These are phyloP conservation scores for Venturia pyrina DNA, from an alignment of 2,329 filamentous ascomycete species.

Conservation along the genomic window DNA sequence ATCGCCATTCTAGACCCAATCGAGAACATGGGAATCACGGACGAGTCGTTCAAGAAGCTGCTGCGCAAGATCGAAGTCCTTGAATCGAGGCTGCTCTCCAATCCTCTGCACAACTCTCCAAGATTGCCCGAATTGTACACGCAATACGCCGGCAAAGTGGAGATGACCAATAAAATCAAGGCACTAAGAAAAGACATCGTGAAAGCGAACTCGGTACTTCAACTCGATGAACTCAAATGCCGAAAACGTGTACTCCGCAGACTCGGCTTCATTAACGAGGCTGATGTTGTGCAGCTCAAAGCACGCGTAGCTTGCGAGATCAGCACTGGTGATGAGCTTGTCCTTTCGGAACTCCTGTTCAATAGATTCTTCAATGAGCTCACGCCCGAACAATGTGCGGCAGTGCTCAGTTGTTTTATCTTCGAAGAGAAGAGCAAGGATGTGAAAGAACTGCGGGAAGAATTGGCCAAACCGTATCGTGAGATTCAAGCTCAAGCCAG, in stretches of 20 bases:
- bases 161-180: slow-evolving; percentile 70
- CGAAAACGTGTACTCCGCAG: slow-evolving; percentile 91
- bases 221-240: slow-evolving; percentile 92
- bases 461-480: slow-evolving; percentile 73
- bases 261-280: slow-evolving; percentile 89
- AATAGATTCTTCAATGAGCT: slow-evolving; percentile 98
- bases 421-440: slow-evolving; percentile 93
- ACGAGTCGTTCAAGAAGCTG: slow-evolving; percentile 87
- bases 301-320: slow-evolving; percentile 97
- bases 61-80: slow-evolving; percentile 92
- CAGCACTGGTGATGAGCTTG: slow-evolving; percentile 87
- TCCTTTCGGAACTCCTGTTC: slow-evolving; percentile 87
- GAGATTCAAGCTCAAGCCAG: slow-evolving; percentile 82
- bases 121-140: slow-evolving; percentile 76
- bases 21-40: slow-evolving; percentile 90
- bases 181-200: slow-evolving; percentile 77
- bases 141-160: slow-evolving; percentile 74
- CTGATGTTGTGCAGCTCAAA: slow-evolving; percentile 92
- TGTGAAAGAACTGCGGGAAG: slow-evolving; percentile 60
- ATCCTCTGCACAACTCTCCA: slow-evolving; percentile 85
- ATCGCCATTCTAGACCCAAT: slow-evolving; percentile 83
- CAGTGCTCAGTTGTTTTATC: slow-evolving; percentile 86
- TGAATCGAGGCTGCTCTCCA: slow-evolving; percentile 78
- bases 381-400: slow-evolving; percentile 74
- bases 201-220: slow-evolving; percentile 76